Base-by-base conservation (phyloP, 176 grass and related monocot species). In the Microstegium vimineum region DNA sequence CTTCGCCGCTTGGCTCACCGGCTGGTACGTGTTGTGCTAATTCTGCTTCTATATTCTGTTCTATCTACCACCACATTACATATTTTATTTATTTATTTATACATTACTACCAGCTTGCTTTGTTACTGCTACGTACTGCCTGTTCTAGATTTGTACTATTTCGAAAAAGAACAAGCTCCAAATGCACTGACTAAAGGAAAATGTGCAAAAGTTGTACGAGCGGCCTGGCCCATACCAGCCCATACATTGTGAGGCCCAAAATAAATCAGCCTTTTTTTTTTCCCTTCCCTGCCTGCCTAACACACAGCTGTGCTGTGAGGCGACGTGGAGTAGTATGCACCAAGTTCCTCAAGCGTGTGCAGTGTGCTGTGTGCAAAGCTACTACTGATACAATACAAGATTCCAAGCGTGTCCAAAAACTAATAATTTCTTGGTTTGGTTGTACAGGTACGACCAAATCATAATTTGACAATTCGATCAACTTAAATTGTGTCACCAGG, bases 1-100 rank as follows among this genome's bases (percentile, higher is more conserved):
- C 26, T 90, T 97, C 68, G 94, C 94, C n/a, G 83, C 91, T 0
- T 93, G 94, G 94, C 79, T 91, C 16, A 97, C 94, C 22, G 91
- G 94, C 49, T 93, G 94, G 94, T 97, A 93, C 47, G 74, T 23
- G 6, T 52, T 8, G 49, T 54, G 17, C 18, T 54, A 51, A 51
- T 20, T 51, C 17, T 20, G 6, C 46, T 49, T 18, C 46, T 8
- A 20, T n/a, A n/a, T n/a, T n/a, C n/a, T n/a, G n/a, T 51, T 51
- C 47, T 51, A 51, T 51, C 17, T 51, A 51, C 47, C 47, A 49
- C 46, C 16, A 18, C 16, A 47, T 16, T 47, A 47, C 40, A 43
- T 43, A n/a, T n/a, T n/a, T n/a, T n/a, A n/a, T n/a, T n/a, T n/a
- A n/a, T n/a, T n/a, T n/a, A n/a, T n/a, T n/a, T n/a, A n/a, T 43